Percentiles rank a stretch among this genome's conserved stretches.
Conservation (phyloP, 768 basidiomycete genomes). For the Strobilomyces dryophilus region DNA sequence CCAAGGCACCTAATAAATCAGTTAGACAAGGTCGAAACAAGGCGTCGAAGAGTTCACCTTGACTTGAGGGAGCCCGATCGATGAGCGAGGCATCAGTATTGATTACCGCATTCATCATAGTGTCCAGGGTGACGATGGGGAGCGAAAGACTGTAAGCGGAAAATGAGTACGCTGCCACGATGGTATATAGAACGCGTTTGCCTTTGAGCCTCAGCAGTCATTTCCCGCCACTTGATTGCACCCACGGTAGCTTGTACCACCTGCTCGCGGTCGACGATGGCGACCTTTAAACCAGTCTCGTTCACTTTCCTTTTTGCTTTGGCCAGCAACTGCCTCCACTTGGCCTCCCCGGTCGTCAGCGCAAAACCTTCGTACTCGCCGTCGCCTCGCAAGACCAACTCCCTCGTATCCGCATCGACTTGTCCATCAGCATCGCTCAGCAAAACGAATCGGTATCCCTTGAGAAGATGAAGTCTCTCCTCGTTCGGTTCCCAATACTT, state of each 20-base stretch:
- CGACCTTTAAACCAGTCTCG: conserved; percentile 41
- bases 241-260: conserved; percentile 51
- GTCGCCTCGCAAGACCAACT: conserved; percentile 52
- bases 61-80: conserved; percentile 15
- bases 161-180: conserved; percentile 6
- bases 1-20: not conserved
- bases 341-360: conserved; percentile 42
- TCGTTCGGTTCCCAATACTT: conserved; percentile 68
- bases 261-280: conserved; percentile 49
- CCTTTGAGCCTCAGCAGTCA: conserved; percentile 50
- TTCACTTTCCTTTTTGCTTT: conserved; percentile 48
- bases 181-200: conserved; percentile 24
- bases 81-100: conserved; percentile 34
- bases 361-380: conserved; percentile 64
- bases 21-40: not conserved
- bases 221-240: conserved; percentile 47
- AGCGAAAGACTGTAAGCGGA: conserved; percentile 35
- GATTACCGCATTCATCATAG: conserved; percentile 50
- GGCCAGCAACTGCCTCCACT: conserved; percentile 49
- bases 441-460: conserved; percentile 53
- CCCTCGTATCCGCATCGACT: conserved; percentile 43
- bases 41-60: conserved; percentile 13
- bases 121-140: conserved; percentile 41
- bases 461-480: conserved; percentile 53
- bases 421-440: conserved; percentile 54